Percentiles rank a stretch among this genome's conserved stretches.
Evolutionary conservation across 352 stramenopile species (phyloP).

Genomic region (Phytophthora syringae): DNA sequence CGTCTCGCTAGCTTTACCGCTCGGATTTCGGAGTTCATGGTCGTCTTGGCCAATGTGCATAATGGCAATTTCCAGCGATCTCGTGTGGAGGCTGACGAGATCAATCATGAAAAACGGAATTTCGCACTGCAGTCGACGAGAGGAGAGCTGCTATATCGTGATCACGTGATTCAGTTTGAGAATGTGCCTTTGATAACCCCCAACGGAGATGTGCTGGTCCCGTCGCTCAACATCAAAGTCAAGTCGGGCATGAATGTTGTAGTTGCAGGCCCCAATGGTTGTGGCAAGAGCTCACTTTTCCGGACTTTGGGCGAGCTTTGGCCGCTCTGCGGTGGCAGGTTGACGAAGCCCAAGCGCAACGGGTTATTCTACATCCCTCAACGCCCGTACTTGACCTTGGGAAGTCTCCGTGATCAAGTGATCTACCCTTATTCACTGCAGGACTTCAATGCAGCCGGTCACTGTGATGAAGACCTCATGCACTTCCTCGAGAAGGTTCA

Average conservation of each 20-base stretch:
- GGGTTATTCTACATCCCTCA: slow-evolving; percentile 89
- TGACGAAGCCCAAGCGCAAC: slow-evolving; percentile 73
- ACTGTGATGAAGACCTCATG: slow-evolving; percentile 61
- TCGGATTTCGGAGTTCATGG: slow-evolving; percentile 78
- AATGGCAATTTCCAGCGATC: slow-evolving; percentile 60
- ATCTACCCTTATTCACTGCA: slow-evolving; percentile 80
- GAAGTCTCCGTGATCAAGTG: slow-evolving; percentile 89
- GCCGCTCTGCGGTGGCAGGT: slow-evolving; percentile 70
- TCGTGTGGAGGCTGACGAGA: slow-evolving; percentile 34
- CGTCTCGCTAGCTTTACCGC: slow-evolving; percentile 71
- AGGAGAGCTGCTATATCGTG: slow-evolving; percentile 47
- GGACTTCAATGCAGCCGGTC: slow-evolving; percentile 51
- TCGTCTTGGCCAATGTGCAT: slow-evolving; percentile 65
- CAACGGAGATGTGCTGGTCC: slow-evolving; percentile 81
- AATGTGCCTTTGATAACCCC: slow-evolving; percentile 85
- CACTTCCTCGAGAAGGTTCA: slow-evolving; percentile 76
- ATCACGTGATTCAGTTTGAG: slow-evolving; percentile 85
- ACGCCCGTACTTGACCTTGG: slow-evolving; percentile 83
- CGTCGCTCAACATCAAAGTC: slow-evolving; percentile 71
- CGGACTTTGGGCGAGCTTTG: slow-evolving; percentile 85
- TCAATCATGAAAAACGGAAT: slow-evolving; percentile 10
- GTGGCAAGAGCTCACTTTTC: slow-evolving; percentile 87
- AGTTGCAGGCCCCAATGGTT: slow-evolving; percentile 77
- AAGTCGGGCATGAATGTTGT: slow-evolving; percentile 88
- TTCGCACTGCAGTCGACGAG: slow-evolving; percentile 46